These are phyloP conservation scores for Neurospora hispaniola DNA, from an alignment of 495 filamentous ascomycete genomes.

Conservation along the genomic window DNA sequence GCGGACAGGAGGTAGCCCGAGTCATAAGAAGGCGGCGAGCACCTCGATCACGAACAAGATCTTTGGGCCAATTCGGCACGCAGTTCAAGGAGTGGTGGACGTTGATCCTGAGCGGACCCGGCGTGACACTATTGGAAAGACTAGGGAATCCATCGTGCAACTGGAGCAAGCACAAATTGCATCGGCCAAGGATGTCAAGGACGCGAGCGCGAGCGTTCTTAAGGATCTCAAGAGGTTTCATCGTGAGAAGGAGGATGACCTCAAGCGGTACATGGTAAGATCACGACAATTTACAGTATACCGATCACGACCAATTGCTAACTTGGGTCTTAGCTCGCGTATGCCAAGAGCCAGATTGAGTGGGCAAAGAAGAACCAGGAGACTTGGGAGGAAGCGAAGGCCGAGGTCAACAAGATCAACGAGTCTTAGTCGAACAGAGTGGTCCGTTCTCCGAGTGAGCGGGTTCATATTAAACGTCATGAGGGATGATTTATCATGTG, in stretches of 20 bases:
- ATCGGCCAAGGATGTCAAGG: constrained; percentile 79
- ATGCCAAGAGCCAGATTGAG: constrained; percentile 87
- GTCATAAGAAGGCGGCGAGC: constrained; percentile 64
- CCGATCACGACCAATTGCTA: neutral
- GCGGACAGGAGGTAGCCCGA: constrained; percentile 24
- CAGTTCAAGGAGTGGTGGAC: constrained; percentile 90
- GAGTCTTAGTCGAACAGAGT: constrained; percentile 23
- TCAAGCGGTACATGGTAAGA: constrained; percentile 90
- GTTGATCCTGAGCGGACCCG: constrained; percentile 88
- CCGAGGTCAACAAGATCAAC: constrained; percentile 84
- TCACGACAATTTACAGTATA: neutral
- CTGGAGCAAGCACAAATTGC: constrained; percentile 83
- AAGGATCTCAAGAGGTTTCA: constrained; percentile 90
- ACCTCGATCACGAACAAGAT: constrained; percentile 84
- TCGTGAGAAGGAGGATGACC: constrained; percentile 84
- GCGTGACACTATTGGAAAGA: constrained; percentile 91
- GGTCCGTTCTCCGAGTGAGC: neutral
- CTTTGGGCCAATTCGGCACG: constrained; percentile 90
- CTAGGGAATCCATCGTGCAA: constrained; percentile 61
- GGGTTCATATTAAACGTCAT: neutral
- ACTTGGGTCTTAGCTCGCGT: constrained; percentile 58
- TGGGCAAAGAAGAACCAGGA: constrained; percentile 98
- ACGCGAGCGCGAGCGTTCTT: constrained; percentile 76
- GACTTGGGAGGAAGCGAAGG: constrained; percentile 89
- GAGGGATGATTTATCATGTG: neutral